phyloP scores from a whole-genome alignment of 1,284 basidiomycete genomes.

The Ceratobasidium sp. region DNA sequence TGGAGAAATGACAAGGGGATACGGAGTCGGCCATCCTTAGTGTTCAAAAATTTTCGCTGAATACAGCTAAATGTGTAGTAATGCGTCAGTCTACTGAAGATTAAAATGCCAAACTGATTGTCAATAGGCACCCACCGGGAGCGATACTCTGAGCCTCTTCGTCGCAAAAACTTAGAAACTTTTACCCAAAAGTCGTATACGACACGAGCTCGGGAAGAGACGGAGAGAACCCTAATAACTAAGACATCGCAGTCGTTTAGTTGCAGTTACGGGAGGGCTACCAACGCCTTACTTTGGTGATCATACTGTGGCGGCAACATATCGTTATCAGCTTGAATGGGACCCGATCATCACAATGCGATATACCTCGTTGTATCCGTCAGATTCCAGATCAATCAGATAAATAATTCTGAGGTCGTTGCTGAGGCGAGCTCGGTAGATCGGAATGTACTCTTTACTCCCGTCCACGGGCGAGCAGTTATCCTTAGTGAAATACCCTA shows the following conservation, averaged over 20 bases:
- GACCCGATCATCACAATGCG: too few relatives aligned
- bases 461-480: conserved; percentile 9
- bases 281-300: conserved; percentile 7
- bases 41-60: too few relatives aligned
- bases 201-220: conserved; percentile 1
- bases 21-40: too few relatives aligned
- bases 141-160: conserved; percentile 15
- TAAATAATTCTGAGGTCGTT: conserved; percentile 35
- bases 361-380: background rate
- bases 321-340: background rate
- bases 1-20: too few relatives aligned
- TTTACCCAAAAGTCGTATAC: conserved; percentile 37
- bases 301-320: conserved; percentile 18
- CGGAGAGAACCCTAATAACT: conserved; percentile 32
- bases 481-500: conserved; percentile 18
- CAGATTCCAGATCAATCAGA: conserved; percentile 12
- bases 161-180: conserved; percentile 18
- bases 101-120: too few relatives aligned
- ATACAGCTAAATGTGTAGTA: background rate
- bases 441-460: conserved; percentile 9
- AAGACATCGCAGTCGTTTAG: background rate
- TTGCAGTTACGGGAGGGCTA: background rate
- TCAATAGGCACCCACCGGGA: conserved; percentile 24
- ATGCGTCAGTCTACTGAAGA: too few relatives aligned
- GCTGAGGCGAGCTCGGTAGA: conserved; percentile 21